Base-by-base conservation (phyloP, 306 rosid genomes). In the Prunus fruticosa region DNA sequence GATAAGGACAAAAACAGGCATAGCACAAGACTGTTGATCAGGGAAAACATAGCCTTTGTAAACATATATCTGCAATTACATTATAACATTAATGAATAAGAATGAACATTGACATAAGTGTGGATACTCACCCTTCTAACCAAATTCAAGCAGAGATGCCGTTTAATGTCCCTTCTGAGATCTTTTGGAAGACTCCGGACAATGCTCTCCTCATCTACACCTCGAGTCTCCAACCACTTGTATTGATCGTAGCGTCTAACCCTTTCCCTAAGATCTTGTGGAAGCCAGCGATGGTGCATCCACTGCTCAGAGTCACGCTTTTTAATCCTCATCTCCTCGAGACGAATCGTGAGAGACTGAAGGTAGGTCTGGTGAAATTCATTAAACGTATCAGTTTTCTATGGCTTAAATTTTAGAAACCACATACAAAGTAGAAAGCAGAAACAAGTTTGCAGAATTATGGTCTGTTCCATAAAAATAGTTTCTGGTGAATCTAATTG, bases 101-200 rank as follows among this genome's bases (percentile, higher is more conserved):
- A 32, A 16, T 16, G 23, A 64, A 32, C 22, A 18, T 14, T 19
- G 50, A 15, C 16, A 15, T 3, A 53, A 49, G 27, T 52, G 28
- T 25, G 27, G 46, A 25, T 75, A 60, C 93, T 79, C 81, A 91
- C 97, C 91, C 97, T 85, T 90, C 91, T 89, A 46, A 95, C 98
- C 80, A 95, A 87, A 86, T 89, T 87, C 74, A 87, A 73, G 80
- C 89, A 87, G 38, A 87, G 87, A 79, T 87, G 89, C 0, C 91
- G 82, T 83, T 87, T 87, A 30, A 87, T 87, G 74, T 87, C 91
- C 38, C 87, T 78, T 62, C 88, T 80, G 47, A 87, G 87, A 82
- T 87, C 91, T 69, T 87, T 87, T 2, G 91, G 91, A 34, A 87
- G 80, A 64, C 79, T 82, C 38, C 73, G 85, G 65, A 84, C 89